phyloP scores from a whole-genome alignment of 306 rosid genomes.

The Alnus rubra region DNA sequence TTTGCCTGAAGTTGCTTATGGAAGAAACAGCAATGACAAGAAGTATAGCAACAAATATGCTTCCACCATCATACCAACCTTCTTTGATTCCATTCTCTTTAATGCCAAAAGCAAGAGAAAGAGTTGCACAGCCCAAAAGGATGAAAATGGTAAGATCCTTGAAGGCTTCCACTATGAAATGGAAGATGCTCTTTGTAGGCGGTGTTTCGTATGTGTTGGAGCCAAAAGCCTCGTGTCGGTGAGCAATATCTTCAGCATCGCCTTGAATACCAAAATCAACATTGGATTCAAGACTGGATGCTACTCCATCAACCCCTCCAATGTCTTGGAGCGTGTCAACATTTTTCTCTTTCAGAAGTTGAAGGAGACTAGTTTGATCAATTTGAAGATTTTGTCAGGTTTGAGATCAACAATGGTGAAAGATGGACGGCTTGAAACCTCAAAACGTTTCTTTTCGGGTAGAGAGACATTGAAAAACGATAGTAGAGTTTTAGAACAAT shows the following conservation, averaged over 20 bases:
- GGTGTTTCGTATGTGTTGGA: constrained; percentile 22
- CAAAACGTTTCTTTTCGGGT: not conserved
- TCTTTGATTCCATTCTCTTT: no score
- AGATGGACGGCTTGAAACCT: not conserved
- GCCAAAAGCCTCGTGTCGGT: constrained; percentile 1
- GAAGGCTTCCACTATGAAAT: constrained; percentile 25
- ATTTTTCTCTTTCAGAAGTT: constrained; percentile 34
- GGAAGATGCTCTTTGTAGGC: constrained; percentile 20
- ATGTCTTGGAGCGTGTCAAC: constrained; percentile 8
- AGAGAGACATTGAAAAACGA: not conserved
- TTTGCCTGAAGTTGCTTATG: constrained; percentile 8
- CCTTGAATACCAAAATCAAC: not conserved
- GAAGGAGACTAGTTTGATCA: constrained; percentile 24
- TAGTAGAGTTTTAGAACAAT: constrained; percentile 38
- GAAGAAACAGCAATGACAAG: constrained; percentile 9
- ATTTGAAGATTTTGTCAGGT: constrained; percentile 7
- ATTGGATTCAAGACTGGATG: constrained; percentile 31
- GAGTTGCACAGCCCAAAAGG: no score
- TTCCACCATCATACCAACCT: no score
- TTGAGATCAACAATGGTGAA: not conserved
- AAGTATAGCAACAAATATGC: no score
- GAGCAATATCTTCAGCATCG: constrained; percentile 7
- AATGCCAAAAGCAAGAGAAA: no score
- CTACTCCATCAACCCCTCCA: constrained; percentile 39
- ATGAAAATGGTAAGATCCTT: no score